These are phyloP conservation scores for Craterostigma plantagineum DNA, from an alignment of 257 asterid species.

Conservation along the genomic window DNA sequence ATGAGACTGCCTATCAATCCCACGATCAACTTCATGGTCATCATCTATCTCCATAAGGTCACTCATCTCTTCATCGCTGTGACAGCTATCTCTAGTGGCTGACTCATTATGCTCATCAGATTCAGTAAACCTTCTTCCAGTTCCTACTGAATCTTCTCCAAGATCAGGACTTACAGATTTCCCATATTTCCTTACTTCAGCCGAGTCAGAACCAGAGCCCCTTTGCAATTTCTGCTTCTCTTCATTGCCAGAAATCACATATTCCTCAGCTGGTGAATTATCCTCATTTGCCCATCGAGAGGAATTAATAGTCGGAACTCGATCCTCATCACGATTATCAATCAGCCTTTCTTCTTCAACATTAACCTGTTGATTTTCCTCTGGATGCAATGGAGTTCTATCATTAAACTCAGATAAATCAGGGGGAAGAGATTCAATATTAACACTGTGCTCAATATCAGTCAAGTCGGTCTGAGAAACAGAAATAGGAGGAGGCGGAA, in stretches of 20 bases:
- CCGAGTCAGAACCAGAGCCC: conserved; percentile 22
- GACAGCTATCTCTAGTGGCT: conserved; percentile 58
- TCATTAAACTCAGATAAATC: conserved; percentile 15
- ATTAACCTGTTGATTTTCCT: conserved; percentile 14
- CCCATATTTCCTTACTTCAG: conserved; percentile 23
- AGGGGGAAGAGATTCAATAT: conserved; percentile 14
- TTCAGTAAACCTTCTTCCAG: conserved; percentile 31
- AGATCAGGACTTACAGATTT: conserved; percentile 40
- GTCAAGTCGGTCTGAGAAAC: conserved; percentile 11
- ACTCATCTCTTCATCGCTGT: conserved; percentile 22
- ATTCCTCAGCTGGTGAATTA: conserved; percentile 60
- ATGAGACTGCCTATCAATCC: conserved; percentile 27
- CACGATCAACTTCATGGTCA: conserved; percentile 19
- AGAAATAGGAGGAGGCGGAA: conserved; percentile 19
- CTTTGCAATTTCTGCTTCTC: conserved; percentile 17
- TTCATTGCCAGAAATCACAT: conserved; percentile 44
- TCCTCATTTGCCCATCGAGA: conserved; percentile 83
- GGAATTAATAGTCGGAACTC: conserved; percentile 33
- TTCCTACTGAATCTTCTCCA: conserved; percentile 38
- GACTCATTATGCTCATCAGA: conserved; percentile 53
- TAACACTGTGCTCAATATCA: conserved; percentile 12
- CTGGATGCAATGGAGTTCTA: conserved; percentile 14
- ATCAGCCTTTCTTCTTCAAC: conserved; percentile 11
- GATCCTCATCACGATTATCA: conserved; percentile 28
- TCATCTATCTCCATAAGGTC: conserved; percentile 39